Conservation (phyloP, 495 filamentous ascomycete genomes). For the Neurospora tetrasperma region DNA sequence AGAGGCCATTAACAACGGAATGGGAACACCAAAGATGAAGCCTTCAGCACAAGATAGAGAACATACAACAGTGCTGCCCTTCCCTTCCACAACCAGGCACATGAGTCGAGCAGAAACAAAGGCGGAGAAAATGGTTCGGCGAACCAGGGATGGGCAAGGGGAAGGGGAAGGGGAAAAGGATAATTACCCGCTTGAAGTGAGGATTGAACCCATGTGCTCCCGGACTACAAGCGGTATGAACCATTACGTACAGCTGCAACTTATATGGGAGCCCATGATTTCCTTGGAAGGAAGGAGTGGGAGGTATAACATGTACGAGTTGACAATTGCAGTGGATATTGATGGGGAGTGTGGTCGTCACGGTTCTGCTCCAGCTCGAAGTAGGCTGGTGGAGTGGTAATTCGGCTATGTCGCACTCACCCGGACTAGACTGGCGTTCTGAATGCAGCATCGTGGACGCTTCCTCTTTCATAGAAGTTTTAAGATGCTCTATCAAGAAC, state of each 20-base stretch:
- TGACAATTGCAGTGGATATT: not conserved
- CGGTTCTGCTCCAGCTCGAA: not conserved
- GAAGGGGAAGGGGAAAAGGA: not conserved
- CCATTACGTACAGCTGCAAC: not conserved
- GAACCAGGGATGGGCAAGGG: not conserved
- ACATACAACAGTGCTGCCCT: not conserved
- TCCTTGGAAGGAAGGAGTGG: not conserved
- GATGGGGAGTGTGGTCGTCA: not conserved
- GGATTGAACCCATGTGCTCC: not conserved
- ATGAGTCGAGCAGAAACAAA: not conserved
- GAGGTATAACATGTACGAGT: not conserved
- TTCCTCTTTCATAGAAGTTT: not conserved
- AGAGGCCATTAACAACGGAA: not conserved
- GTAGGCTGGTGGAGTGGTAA: not conserved
- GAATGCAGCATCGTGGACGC: not conserved
- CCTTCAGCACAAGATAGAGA: not conserved
- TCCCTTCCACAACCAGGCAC: not conserved
- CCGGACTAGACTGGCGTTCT: not conserved
- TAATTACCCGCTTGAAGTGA: not conserved
- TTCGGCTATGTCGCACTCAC: not conserved
- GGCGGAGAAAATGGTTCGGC: not conserved
- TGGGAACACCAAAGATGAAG: not conserved
- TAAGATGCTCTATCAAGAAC: not conserved
- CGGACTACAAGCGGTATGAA: not conserved
- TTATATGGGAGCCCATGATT: not conserved